These are phyloP conservation scores for Gliomastix tumulicola DNA, from an alignment of 2,329 filamentous ascomycete genomes.

Conservation along the genomic window DNA sequence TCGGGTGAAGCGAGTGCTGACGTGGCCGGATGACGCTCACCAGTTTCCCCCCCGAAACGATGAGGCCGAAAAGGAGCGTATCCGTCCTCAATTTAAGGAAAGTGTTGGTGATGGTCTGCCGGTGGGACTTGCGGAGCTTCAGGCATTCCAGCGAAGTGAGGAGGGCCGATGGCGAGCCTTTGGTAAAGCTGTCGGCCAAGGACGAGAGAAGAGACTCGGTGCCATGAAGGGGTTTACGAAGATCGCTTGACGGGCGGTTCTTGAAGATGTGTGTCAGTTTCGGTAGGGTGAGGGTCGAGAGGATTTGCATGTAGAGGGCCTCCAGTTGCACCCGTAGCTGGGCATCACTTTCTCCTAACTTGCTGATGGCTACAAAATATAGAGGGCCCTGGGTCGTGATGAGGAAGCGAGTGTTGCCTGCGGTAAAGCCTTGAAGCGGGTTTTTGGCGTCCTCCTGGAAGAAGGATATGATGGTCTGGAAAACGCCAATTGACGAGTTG, in stretches of 20 bases:
- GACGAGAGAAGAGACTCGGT: constrained; percentile 89
- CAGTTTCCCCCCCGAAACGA: constrained; percentile 85
- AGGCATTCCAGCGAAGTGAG: constrained; percentile 89
- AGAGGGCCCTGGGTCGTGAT: constrained; percentile 78
- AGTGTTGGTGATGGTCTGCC: constrained; percentile 78
- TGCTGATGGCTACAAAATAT: constrained; percentile 90
- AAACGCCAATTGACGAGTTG: constrained; percentile 88
- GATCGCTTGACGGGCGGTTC: constrained; percentile 85
- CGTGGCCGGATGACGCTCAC: constrained; percentile 94
- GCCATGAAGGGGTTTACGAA: constrained; percentile 82
- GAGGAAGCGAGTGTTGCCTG: constrained; percentile 81
- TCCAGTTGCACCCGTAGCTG: constrained; percentile 86
- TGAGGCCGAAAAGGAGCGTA: constrained; percentile 82
- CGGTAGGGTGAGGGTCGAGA: constrained; percentile 89
- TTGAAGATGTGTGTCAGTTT: constrained; percentile 81
- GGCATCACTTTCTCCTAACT: constrained; percentile 82
- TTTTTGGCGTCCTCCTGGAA: constrained; percentile 80
- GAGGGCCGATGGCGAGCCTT: constrained; percentile 81
- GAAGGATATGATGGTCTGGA: constrained; percentile 97
- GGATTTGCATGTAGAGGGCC: constrained; percentile 94
- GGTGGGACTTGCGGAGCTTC: constrained; percentile 82
- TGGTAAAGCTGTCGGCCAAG: constrained; percentile 88
- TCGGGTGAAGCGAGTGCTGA: constrained; percentile 90
- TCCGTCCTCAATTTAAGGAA: constrained; percentile 72
- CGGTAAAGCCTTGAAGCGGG: constrained; percentile 74